Evolutionary conservation across 2,329 filamentous ascomycete genomes (phyloP).

Genomic region (Verticillium longisporum): DNA sequence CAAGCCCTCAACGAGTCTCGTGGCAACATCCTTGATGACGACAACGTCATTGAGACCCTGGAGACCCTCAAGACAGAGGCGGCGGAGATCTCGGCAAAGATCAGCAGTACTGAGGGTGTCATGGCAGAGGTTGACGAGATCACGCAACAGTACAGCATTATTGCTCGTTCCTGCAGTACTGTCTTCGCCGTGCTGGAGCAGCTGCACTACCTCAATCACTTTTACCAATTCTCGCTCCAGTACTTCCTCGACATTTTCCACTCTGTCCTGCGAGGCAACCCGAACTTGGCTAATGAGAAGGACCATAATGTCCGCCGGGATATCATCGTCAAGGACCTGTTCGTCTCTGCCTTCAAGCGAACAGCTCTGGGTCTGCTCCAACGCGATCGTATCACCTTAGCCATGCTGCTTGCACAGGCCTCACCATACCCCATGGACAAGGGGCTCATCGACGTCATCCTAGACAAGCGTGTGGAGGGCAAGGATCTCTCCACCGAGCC

Average conservation of each 20-base stretch:
- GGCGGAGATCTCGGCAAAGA: conserved; percentile 92
- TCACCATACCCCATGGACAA: conserved; percentile 97
- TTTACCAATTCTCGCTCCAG: conserved; percentile 98
- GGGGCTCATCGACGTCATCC: conserved; percentile 74
- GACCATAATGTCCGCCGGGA: conserved; percentile 77
- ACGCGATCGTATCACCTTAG: conserved; percentile 88
- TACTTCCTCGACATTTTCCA: conserved; percentile 99
- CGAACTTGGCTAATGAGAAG: conserved; percentile 60
- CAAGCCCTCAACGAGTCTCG: conserved; percentile 96
- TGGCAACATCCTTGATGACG: conserved; percentile 96
- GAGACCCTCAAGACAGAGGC: conserved; percentile 98
- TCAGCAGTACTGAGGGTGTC: conserved; percentile 91
- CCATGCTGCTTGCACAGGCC: conserved; percentile 90
- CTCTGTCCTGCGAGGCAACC: conserved; percentile 76
- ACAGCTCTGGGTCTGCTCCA: conserved; percentile 91
- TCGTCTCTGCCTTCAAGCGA: conserved; percentile 84
- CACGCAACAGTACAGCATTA: conserved; percentile 86
- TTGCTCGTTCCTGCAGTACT: conserved; percentile 91
- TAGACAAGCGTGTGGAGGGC: conserved; percentile 71
- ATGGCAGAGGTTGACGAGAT: conserved; percentile 98
- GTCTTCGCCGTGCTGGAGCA: conserved; percentile 97
- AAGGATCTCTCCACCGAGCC: conserved; percentile 69
- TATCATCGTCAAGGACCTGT: conserved; percentile 85
- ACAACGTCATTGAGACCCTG: conserved; percentile 95
- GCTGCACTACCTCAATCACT: conserved; percentile 96